A percentile compares a stretch with the other conserved stretches of the same genome.
These are phyloP conservation scores for Solioccasus polychromus DNA, from an alignment of 768 basidiomycete species.

Conservation along the genomic window DNA sequence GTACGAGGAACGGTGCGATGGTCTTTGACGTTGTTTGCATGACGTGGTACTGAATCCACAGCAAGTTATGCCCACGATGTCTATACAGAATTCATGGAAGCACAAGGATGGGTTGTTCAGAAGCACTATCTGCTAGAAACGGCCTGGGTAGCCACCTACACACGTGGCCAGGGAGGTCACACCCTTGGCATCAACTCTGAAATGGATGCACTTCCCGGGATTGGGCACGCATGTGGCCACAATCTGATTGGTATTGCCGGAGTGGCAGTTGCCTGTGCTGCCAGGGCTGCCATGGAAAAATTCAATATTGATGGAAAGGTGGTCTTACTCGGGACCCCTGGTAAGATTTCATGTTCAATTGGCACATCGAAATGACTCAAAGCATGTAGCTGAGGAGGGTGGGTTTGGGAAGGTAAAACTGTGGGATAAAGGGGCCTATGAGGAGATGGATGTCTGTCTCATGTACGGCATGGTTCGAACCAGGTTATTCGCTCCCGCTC, in stretches of 20 bases:
- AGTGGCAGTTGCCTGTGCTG: slow-evolving; percentile 67
- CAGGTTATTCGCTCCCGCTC: neutral
- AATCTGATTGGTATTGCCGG: slow-evolving; percentile 79
- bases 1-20: slow-evolving; percentile 61
- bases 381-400: slow-evolving; percentile 66
- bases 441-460: slow-evolving; percentile 73
- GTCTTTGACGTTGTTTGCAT: neutral
- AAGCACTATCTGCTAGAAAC: slow-evolving; percentile 64
- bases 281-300: slow-evolving; percentile 60
- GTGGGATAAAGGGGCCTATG: slow-evolving; percentile 71
- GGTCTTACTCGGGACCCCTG: slow-evolving; percentile 75
- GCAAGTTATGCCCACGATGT: slow-evolving; percentile 67
- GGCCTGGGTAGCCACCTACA: slow-evolving; percentile 74
- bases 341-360: slow-evolving; percentile 32
- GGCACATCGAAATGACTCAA: neutral
- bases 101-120: slow-evolving; percentile 63
- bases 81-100: slow-evolving; percentile 63
- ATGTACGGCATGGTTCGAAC: too few species aligned
- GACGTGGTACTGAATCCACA: slow-evolving; percentile 1
- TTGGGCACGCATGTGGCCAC: slow-evolving; percentile 79
- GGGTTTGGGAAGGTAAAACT: slow-evolving; percentile 70
- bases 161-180: slow-evolving; percentile 62
- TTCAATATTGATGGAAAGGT: slow-evolving; percentile 67
- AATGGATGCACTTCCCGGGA: slow-evolving; percentile 42
- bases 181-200: slow-evolving; percentile 68